A percentile compares a stretch with the other conserved stretches of the same genome.
phyloP scores from a whole-genome alignment of 169 alveolate species.

The Plasmodium vivax region DNA sequence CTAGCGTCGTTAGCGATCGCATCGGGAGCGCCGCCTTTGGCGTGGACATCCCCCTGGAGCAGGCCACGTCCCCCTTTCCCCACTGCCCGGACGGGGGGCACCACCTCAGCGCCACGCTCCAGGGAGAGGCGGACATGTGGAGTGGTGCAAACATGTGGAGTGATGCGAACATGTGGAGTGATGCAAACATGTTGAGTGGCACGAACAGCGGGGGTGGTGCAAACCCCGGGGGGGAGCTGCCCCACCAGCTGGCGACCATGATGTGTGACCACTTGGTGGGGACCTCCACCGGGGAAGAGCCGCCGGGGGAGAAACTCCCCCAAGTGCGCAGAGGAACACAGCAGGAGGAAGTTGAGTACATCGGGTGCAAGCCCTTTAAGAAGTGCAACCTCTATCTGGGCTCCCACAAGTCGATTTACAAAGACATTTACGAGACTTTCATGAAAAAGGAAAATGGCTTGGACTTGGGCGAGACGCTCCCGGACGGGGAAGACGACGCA shows the following conservation, averaged over 20 bases:
- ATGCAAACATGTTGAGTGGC: too few relatives aligned
- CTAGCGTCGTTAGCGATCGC: background rate
- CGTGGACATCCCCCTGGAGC: background rate
- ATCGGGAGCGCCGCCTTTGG: background rate
- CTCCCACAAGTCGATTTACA: conserved; percentile 29
- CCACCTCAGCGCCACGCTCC: background rate
- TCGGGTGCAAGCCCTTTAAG: conserved; percentile 5
- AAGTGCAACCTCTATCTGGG: conserved; percentile 52
- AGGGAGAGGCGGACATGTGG: background rate
- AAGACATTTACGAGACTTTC: conserved; percentile 54
- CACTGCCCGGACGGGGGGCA: background rate
- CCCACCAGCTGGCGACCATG: background rate
- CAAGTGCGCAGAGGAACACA: background rate
- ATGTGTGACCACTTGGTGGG: background rate
- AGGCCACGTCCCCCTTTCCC: background rate
- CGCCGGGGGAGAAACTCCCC: background rate
- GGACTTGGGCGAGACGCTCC: background rate
- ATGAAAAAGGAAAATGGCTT: conserved; percentile 35
- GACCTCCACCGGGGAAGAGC: background rate
- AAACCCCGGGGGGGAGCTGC: background rate
- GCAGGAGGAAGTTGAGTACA: conserved; percentile 2
- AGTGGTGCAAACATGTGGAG: background rate
- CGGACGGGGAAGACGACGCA: background rate
- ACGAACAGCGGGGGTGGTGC: too few relatives aligned
- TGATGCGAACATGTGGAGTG: too few relatives aligned